phyloP scores from a whole-genome alignment of 2,329 filamentous ascomycete genomes.

The Aureobasidium sp. region DNA sequence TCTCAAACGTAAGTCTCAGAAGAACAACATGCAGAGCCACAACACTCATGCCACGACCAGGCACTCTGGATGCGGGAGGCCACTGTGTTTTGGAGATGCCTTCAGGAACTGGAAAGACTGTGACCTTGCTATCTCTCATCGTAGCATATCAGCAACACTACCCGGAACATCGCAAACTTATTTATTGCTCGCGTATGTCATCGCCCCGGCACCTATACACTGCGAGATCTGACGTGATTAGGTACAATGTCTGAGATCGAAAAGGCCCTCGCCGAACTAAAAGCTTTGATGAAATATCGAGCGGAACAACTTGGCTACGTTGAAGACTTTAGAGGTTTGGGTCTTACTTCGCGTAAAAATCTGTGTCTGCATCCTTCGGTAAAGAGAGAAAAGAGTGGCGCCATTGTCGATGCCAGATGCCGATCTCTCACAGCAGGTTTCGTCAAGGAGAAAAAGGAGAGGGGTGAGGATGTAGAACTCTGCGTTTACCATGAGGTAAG shows the following conservation, averaged over 20 bases:
- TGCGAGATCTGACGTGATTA: constrained; percentile 24
- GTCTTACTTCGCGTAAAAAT: constrained; percentile 94
- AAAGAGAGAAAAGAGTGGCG: constrained; percentile 90
- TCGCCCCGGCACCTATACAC: not conserved
- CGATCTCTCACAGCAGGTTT: constrained; percentile 93
- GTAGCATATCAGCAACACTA: constrained; percentile 94
- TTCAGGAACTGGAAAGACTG: constrained; percentile 95
- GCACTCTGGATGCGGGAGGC: constrained; percentile 84
- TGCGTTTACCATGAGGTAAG: constrained; percentile 80
- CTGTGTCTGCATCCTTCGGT: constrained; percentile 93
- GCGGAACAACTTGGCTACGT: constrained; percentile 78
- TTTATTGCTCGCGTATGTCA: constrained; percentile 81
- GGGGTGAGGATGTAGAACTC: constrained; percentile 86
- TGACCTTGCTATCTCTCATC: constrained; percentile 89
- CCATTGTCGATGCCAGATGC: constrained; percentile 90
- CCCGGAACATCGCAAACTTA: constrained; percentile 88
- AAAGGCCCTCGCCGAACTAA: constrained; percentile 87
- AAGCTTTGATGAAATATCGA: constrained; percentile 91
- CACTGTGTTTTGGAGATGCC: constrained; percentile 99
- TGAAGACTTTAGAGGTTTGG: constrained; percentile 89
- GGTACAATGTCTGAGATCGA: constrained; percentile 99
- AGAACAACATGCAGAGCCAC: not conserved
- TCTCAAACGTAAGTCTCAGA: constrained; percentile 53
- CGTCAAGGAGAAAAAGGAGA: constrained; percentile 94
- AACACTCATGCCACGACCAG: constrained; percentile 21